Evolutionary conservation across 1,139 yeast species (phyloP), one percentile per base, ranked within the genome.

Genomic region (Barnettozyma hawaiiensis): DNA sequence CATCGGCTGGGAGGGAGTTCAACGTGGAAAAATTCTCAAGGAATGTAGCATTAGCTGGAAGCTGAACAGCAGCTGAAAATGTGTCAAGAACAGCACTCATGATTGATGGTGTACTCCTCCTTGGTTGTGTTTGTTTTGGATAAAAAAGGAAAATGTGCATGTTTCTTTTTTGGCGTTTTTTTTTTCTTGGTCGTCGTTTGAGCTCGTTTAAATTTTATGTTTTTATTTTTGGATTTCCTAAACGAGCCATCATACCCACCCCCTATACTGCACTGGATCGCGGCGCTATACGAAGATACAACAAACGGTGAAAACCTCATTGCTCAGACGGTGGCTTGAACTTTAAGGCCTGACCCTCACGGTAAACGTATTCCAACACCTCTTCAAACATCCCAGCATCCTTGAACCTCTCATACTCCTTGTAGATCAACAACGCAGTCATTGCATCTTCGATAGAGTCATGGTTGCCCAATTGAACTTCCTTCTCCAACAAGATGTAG

Each of bases 401-500:
- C 44, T 69, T 67, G 50, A 90, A 69, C 52, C 81, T 80, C 54
- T 76, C 64, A 56, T 85, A 90, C 58, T 78, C 81, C 51, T 78
- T 77, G 65, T 85, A 94, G 35, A 94, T 67, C 41, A 77, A 64
- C 52, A 94, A 71, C 0, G 99, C 98, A 11, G 94, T 83, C 44
- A 74, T 69, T 0, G 99, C 97, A 66, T 94, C 99, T 59, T 94
- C 98, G 37, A 92, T 87, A 1, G 97, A 90, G 60, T 94, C 97
- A 62, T 94, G 99, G 59, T 90, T 90, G 2, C 95, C 96, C 3
- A 79, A 80, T 62, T 94, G 98, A 18, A 94, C 96, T 40, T 79
- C 75, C 48, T 79, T 81, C 33, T 75, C 76, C 44, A 92, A 69
- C 41, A 92, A 69, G 24, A 79, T 79, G 71, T 87, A 90, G 5